Evolutionary conservation across 2,329 filamentous ascomycete species (phyloP).

Genomic region (Epichloe sp.): DNA sequence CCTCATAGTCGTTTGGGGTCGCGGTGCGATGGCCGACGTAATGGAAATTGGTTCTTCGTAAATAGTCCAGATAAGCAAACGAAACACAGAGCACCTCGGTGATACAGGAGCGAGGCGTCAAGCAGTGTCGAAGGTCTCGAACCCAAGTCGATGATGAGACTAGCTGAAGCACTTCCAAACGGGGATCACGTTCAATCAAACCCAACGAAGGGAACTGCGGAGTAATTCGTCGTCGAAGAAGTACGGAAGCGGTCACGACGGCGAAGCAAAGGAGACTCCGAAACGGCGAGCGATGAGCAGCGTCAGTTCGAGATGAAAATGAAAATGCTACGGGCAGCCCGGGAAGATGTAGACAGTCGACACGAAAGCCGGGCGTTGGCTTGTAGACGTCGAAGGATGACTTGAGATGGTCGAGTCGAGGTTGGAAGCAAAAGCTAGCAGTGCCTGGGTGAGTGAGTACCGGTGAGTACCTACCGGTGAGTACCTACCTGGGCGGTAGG

Average conservation of each 20-base stretch:
- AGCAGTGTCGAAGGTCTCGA: not conserved
- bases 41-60: not conserved
- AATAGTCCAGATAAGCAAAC: not conserved
- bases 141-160: not conserved
- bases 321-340: not conserved
- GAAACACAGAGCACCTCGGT: not conserved
- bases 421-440: slow-evolving; percentile 1
- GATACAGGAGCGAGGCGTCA: not conserved
- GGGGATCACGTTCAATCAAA: not conserved
- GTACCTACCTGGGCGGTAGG: too few relatives aligned
- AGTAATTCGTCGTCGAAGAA: not conserved
- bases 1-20: not conserved
- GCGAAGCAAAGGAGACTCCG: not conserved
- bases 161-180: not conserved
- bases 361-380: not conserved
- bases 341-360: not conserved
- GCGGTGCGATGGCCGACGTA: not conserved
- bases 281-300: not conserved
- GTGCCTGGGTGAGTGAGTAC: not conserved
- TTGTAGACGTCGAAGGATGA: not conserved
- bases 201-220: not conserved
- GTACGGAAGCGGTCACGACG: not conserved
- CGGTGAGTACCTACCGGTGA: too few relatives aligned
- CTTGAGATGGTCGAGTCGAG: not conserved
- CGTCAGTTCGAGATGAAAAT: not conserved